These are phyloP conservation scores for Scheffersomyces insectosa DNA, from an alignment of 1,139 yeast genomes.

Conservation along the genomic window DNA sequence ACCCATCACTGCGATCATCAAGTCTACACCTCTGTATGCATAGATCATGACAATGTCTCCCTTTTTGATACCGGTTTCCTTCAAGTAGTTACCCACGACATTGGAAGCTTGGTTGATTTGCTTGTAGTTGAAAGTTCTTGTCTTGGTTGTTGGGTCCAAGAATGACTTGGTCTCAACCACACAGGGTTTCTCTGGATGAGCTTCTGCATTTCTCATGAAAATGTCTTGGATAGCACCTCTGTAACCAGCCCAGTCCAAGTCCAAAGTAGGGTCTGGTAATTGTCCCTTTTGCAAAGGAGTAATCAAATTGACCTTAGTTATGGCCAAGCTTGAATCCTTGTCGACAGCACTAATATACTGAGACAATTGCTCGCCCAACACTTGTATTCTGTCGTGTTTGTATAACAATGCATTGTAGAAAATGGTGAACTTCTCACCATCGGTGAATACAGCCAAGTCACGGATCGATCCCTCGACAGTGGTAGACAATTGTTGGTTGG, in stretches of 20 bases:
- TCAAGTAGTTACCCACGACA: conserved; percentile 84
- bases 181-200: conserved; percentile 82
- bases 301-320: conserved; percentile 67
- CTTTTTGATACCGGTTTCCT: conserved; percentile 73
- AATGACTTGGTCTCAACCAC: conserved; percentile 88
- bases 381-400: conserved; percentile 64
- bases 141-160: conserved; percentile 51
- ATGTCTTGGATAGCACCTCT: conserved; percentile 97
- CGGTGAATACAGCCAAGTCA: conserved; percentile 60
- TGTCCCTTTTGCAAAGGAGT: conserved; percentile 58
- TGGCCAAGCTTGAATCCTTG: conserved; percentile 34
- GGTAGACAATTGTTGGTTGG: conserved; percentile 47
- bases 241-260: conserved; percentile 88
- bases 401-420: conserved; percentile 78
- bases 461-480: conserved; percentile 56
- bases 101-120: conserved; percentile 95
- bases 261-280: conserved; percentile 85
- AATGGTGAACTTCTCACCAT: conserved; percentile 34
- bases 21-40: conserved; percentile 95
- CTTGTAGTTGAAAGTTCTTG: conserved; percentile 75
- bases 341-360: conserved; percentile 47
- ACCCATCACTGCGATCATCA: conserved; percentile 96
- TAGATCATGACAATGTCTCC: conserved; percentile 98
- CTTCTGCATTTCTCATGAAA: conserved; percentile 79
- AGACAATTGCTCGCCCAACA: conserved; percentile 71